Conservation (phyloP, 805 yeast species). For the Lipomyces mesembrius region DNA sequence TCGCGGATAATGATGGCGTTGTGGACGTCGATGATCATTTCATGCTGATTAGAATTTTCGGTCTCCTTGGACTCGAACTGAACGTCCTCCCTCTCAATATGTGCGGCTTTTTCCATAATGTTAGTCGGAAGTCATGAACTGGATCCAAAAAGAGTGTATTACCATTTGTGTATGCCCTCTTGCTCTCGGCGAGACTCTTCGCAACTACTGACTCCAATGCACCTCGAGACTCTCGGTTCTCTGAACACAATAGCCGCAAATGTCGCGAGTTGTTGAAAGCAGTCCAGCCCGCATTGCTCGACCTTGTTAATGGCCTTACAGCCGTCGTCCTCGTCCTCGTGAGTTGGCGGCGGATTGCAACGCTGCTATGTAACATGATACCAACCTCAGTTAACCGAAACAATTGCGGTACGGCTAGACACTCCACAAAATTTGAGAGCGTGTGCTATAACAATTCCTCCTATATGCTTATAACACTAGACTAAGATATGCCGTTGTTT, state of each 20-base stretch:
- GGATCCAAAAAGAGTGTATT: background rate
- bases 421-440: background rate
- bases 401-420: background rate
- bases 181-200: background rate
- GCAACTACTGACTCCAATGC: background rate
- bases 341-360: background rate
- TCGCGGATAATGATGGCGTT: constrained; percentile 3
- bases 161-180: background rate
- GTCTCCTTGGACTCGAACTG: background rate
- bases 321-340: constrained; percentile 2
- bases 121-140: background rate
- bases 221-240: background rate
- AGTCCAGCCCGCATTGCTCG: background rate
- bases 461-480: background rate
- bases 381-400: background rate
- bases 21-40: constrained; percentile 11
- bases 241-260: background rate
- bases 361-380: background rate
- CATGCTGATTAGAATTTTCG: constrained; percentile 1
- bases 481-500: background rate
- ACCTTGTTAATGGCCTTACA: background rate
- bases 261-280: background rate
- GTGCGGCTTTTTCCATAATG: background rate
- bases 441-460: background rate
- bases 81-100: background rate